These are phyloP conservation scores for Tilletia caries DNA, from an alignment of 1,284 basidiomycete species.

Conservation along the genomic window DNA sequence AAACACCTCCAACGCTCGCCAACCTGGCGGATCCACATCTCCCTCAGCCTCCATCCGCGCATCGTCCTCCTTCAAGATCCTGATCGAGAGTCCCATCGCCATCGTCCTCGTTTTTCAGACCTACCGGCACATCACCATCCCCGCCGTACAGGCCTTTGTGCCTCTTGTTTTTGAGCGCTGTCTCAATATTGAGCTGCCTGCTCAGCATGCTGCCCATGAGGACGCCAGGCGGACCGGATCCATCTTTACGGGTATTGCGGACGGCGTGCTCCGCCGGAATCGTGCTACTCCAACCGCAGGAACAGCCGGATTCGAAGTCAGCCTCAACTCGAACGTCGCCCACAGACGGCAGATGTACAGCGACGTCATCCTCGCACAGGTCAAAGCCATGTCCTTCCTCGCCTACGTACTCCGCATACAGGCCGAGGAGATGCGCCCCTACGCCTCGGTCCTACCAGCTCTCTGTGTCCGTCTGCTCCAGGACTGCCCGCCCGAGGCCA, in stretches of 20 bases:
- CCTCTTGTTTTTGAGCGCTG: slow-evolving; percentile 56
- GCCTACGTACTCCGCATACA: slow-evolving; percentile 80
- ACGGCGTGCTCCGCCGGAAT: slow-evolving; percentile 58
- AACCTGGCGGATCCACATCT: slow-evolving; percentile 6
- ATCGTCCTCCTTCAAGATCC: slow-evolving; percentile 76
- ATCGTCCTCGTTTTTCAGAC: slow-evolving; percentile 87
- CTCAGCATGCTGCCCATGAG: slow-evolving; percentile 77
- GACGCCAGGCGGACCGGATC: slow-evolving; percentile 73
- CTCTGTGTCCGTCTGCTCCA: slow-evolving; percentile 81
- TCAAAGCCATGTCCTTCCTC: slow-evolving; percentile 79
- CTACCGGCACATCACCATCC: slow-evolving; percentile 65
- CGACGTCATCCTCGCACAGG: slow-evolving; percentile 87
- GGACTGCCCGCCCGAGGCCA: slow-evolving; percentile 85
- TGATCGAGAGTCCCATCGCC: slow-evolving; percentile 90
- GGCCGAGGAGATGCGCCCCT: slow-evolving; percentile 69
- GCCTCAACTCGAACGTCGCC: background rate
- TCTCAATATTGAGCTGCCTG: slow-evolving; percentile 64
- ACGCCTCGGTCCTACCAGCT: slow-evolving; percentile 77
- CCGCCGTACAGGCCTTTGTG: slow-evolving; percentile 71
- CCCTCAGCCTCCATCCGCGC: slow-evolving; percentile 21
- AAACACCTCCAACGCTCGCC: background rate
- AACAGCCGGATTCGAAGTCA: background rate
- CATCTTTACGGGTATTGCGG: slow-evolving; percentile 81
- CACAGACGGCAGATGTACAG: slow-evolving; percentile 73
- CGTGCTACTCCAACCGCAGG: background rate